Percentiles rank a stretch among this genome's conserved stretches.
These are phyloP conservation scores for Vanderwaltozyma verrucispora DNA, from an alignment of 805 yeast species.

Conservation along the genomic window DNA sequence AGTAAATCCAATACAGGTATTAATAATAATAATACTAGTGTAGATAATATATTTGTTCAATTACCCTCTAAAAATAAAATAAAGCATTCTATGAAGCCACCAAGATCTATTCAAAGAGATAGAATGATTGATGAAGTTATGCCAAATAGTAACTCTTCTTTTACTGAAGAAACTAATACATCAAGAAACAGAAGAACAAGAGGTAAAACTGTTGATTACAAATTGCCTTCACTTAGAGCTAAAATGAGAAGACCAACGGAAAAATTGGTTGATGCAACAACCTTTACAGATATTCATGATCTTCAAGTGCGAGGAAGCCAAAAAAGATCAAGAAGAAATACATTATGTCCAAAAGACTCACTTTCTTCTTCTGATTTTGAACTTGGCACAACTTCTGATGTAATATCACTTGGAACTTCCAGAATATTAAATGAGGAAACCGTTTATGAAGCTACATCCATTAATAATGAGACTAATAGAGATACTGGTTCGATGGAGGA, in stretches of 20 bases:
- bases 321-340: slow-evolving; percentile 1
- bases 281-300: slow-evolving; percentile 28
- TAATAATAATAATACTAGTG: not conserved
- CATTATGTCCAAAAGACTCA: not conserved
- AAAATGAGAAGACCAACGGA: slow-evolving; percentile 62
- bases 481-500: too few species aligned
- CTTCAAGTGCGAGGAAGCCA: slow-evolving; percentile 16
- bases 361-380: not conserved
- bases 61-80: slow-evolving; percentile 15
- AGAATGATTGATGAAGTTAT: slow-evolving; percentile 32
- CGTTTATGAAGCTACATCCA: too few species aligned
- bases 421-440: too few species aligned
- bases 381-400: not conserved
- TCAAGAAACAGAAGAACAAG: slow-evolving; percentile 39
- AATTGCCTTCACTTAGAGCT: slow-evolving; percentile 53
- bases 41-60: not conserved
- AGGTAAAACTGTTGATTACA: slow-evolving; percentile 52
- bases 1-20: too few species aligned
- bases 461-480: too few species aligned
- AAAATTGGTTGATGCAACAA: slow-evolving; percentile 51
- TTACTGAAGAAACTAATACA: slow-evolving; percentile 8
- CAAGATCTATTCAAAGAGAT: slow-evolving; percentile 12
- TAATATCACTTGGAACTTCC: too few species aligned
- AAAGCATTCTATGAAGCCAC: slow-evolving; percentile 26
- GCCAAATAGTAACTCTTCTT: slow-evolving; percentile 25